Evolutionary conservation across 306 rosid species (phyloP).

Genomic region (Spatholobus suberectus): DNA sequence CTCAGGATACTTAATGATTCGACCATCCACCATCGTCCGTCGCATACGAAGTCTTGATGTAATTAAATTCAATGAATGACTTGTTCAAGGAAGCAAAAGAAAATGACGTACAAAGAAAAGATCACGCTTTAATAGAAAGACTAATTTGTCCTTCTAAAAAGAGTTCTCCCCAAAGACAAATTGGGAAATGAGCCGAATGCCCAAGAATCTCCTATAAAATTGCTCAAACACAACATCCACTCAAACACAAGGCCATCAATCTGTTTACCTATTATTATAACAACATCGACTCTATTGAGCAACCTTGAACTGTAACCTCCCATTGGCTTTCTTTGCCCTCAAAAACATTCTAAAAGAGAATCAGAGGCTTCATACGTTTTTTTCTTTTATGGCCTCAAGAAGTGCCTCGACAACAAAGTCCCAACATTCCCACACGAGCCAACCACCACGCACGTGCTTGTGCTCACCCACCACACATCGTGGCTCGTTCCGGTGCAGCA

Average conservation of each 20-base stretch:
- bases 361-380: not conserved
- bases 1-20: not conserved
- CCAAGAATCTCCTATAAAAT: conserved; percentile 21
- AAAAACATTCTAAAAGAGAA: not conserved
- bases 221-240: conserved; percentile 2
- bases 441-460: conserved; percentile 50
- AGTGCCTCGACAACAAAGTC: not conserved
- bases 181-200: no score
- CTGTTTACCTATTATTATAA: not conserved
- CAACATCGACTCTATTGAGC: no score
- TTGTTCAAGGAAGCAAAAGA: not conserved
- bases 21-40: conserved; percentile 25
- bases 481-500: conserved; percentile 73
- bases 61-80: not conserved
- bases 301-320: no score
- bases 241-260: conserved; percentile 20
- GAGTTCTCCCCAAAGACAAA: not conserved
- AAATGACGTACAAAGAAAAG: no score
- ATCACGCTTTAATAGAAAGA: not conserved
- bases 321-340: no score
- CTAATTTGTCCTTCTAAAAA: not conserved
- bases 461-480: conserved; percentile 75
- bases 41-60: not conserved
- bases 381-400: conserved; percentile 49
- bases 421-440: not conserved